Evolutionary conservation across 768 basidiomycete genomes (phyloP), one percentile per base, ranked within the genome.

Genomic region (Leccinum longicurvipes): DNA sequence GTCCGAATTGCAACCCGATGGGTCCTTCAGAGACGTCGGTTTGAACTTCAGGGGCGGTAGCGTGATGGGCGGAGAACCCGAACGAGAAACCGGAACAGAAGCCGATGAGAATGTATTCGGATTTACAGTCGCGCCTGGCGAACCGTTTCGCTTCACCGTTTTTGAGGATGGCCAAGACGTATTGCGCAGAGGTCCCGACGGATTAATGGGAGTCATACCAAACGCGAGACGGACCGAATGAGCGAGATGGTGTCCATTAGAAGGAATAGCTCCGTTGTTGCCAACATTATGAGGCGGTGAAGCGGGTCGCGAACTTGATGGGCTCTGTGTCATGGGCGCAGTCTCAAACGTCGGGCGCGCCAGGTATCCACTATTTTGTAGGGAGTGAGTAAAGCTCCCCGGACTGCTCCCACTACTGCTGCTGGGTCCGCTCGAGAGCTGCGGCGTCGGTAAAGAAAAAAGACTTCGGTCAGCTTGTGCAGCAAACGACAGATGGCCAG

Each of bases 151-250:
- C 49, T 55, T 62, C 52, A 50, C 27, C 25, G 47, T 29, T 49
- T 63, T 67, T 28, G 68, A 53, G 56, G 66, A 73, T 57, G 72
- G 70, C 69, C 73, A 75, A 19, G 77, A 72, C 21, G 72, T 71
- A 54, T 75, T 79, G 31, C 72, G 70, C 36, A 74, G 71, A 3
- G 68, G 60, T 27, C 59, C 63, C 7, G 60, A 56, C 19, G 66
- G 57, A 51, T 80, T 80, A 36, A 93, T 91, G 0, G 91, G 91
- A 6, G 93, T 93, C 90, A 94, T 95, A 4, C 89, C 91, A 60
- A 97, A 97, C 47, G 93, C 93, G 29, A 86, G 78, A 36, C 90
- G 84, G 23, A 96, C 87, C 1, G 87, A 90, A 65, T 91, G 89
- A 4, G 89, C 91, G 34, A 95, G 81, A 65, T 89, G 84, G 56